Evolutionary conservation across 2,329 filamentous ascomycete species (phyloP), one percentile per base, ranked within the genome.

Genomic region (Trichoderma citrinoviride): DNA sequence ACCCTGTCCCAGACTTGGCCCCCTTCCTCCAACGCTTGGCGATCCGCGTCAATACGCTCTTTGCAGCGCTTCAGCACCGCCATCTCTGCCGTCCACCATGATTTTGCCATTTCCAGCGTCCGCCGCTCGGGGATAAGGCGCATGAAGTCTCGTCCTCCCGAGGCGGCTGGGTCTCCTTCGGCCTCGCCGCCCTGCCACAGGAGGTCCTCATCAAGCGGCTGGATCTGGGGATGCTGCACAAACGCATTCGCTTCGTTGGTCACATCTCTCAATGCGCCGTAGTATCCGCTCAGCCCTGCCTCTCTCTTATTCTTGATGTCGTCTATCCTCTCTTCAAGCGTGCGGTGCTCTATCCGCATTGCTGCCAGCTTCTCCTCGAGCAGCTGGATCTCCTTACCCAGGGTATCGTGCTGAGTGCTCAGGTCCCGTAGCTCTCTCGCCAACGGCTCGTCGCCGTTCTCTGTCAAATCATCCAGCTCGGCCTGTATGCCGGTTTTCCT

Each of bases 231-330:
- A 15, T 82, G 80, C 10, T 77, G 80, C 69, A 93, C 78, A 65
- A 93, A 83, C 4, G 77, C 78, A 5, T 78, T 77, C 6, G 92
- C 81, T 62, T 90, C 85, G 15, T 78, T 79, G 66, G 93, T 88
- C 6, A 91, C 82, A 61, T 91, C 84, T 63, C 80, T 84, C 41
- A 92, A 76, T 4, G 89, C 88, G 1, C 87, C 85, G 21, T 83
- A 85, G 73, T 92, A 93, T 0, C 89, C 88, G 63, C 88, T 90
- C 15, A 92, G 74, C n/a, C 86, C 87, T 2, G 90, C 87, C 73
- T 92, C 90, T 43, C 88, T 80, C 61, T 83, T 82, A 69, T 88
- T 92, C 67, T 83, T 82, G 1, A 87, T 82, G 63, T 89, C 86
- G 7, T 84, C 81, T 52, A 91, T 85, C 70, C 85, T 82, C 3